Percentiles rank a stretch among this genome's conserved stretches.
Conservation (phyloP, 306 rosid species). For the Cyclanthera cordifolia region DNA sequence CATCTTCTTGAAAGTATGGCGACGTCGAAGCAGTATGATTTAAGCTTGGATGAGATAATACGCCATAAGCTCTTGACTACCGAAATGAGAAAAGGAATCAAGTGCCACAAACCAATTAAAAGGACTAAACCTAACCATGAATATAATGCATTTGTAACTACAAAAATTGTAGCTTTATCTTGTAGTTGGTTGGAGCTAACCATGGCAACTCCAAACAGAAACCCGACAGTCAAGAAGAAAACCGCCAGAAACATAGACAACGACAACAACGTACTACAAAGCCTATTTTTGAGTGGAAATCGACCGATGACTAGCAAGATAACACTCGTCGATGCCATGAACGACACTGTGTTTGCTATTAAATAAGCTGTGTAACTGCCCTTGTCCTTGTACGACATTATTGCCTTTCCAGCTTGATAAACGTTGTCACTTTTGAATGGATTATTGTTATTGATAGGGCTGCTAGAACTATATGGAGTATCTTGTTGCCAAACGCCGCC, state of each 20-base stretch:
- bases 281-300: not conserved
- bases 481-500: constrained; percentile 10
- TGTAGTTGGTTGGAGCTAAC: not conserved
- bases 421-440: no score
- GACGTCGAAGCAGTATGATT: no score
- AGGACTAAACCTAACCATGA: no score
- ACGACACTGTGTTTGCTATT: not conserved
- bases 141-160: no score
- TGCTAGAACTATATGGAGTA: not conserved
- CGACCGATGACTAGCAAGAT: not conserved
- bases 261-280: not conserved
- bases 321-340: not conserved
- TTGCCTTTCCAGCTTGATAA: not conserved
- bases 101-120: not conserved
- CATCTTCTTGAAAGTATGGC: no score
- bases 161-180: no score
- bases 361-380: not conserved
- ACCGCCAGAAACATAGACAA: not conserved
- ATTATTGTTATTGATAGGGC: no score
- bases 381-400: not conserved
- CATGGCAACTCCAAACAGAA: not conserved
- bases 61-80: not conserved
- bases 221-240: not conserved
- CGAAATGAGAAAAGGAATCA: not conserved
- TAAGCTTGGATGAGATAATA: no score